phyloP scores from a whole-genome alignment of 2,329 filamentous ascomycete species.

The Clonostachys chloroleuca region DNA sequence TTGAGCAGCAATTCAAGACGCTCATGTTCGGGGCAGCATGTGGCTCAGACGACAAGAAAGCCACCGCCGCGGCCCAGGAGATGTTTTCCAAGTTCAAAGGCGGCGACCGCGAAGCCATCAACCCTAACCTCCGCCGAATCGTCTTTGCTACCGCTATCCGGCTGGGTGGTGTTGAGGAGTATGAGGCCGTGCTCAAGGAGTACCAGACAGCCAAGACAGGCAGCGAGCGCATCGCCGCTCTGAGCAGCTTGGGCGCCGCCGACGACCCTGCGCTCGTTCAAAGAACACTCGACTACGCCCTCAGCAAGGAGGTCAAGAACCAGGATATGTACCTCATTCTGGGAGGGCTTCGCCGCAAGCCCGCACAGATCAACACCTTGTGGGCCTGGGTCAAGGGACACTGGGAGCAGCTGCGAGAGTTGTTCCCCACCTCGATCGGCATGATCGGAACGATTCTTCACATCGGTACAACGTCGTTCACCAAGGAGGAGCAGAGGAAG shows the following conservation, averaged over 20 bases:
- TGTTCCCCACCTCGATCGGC: constrained; percentile 50
- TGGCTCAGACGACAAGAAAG: constrained; percentile 7
- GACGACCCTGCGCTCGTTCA: too few species aligned
- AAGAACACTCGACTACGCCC: too few species aligned
- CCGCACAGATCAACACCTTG: too few species aligned
- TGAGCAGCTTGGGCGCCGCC: too few species aligned
- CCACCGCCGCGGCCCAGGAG: constrained; percentile 44
- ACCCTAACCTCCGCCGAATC: constrained; percentile 68
- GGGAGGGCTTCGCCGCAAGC: too few species aligned
- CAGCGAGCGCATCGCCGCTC: too few species aligned
- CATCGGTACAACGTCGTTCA: constrained; percentile 73
- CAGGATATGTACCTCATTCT: too few species aligned
- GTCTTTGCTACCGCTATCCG: constrained; percentile 79
- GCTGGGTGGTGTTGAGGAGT: constrained; percentile 78
- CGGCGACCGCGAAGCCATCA: constrained; percentile 67
- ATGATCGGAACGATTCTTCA: constrained; percentile 86
- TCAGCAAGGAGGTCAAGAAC: too few species aligned
- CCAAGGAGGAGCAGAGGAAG: constrained; percentile 60
- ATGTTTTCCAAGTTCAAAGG: constrained; percentile 79
- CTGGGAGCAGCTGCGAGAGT: constrained; percentile 79
- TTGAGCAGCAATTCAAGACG: constrained; percentile 77
- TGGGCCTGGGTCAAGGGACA: constrained; percentile 72
- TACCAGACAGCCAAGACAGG: constrained; percentile 74
- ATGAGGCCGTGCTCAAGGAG: constrained; percentile 65
- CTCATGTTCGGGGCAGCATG: constrained; percentile 74